phyloP scores from a whole-genome alignment of 805 yeast species.

The Metschnikowia drakensbergensis region DNA sequence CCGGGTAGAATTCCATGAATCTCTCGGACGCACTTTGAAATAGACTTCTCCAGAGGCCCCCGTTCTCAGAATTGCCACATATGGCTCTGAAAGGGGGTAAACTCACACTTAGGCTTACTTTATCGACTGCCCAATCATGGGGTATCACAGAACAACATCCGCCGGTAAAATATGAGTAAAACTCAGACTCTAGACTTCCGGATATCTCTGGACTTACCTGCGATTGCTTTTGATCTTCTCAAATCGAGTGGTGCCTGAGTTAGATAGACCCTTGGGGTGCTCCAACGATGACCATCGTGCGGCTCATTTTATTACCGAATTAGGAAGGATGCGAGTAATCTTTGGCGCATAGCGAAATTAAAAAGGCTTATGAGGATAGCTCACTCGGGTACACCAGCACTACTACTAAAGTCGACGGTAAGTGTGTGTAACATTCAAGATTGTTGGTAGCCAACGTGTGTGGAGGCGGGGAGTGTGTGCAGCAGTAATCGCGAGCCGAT shows the following conservation, averaged over 20 bases:
- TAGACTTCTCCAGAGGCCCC: background rate
- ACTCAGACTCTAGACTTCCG: background rate
- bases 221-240: background rate
- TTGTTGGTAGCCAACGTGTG: background rate
- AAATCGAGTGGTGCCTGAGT: background rate
- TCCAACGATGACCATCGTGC: slow-evolving; percentile 22
- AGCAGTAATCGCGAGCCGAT: slow-evolving; percentile 2
- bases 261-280: background rate
- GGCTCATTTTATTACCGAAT: slow-evolving; percentile 14
- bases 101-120: background rate
- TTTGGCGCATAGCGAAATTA: too few species aligned
- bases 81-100: background rate
- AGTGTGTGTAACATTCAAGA: background rate
- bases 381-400: background rate
- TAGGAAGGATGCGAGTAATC: background rate
- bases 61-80: too few species aligned
- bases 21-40: background rate
- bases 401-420: background rate
- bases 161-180: background rate
- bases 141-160: background rate
- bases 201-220: background rate
- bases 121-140: background rate
- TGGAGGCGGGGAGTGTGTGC: background rate
- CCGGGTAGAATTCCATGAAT: too few species aligned
- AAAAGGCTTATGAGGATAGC: background rate